Base-by-base conservation (phyloP, 2,329 filamentous ascomycete genomes). In the Pseudogymnoascus sp. region DNA sequence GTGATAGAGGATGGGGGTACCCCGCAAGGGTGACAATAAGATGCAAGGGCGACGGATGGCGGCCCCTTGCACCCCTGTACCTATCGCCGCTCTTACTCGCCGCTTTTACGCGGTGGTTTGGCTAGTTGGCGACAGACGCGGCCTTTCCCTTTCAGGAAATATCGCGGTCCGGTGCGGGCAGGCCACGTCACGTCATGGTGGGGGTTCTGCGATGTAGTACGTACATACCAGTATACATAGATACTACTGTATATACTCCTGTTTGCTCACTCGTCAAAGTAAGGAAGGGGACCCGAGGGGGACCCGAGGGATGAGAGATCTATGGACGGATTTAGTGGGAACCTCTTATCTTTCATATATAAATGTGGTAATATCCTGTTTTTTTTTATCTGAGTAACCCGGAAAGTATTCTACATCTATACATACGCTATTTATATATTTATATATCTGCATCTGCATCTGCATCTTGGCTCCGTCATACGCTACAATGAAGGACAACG, bases 401-500 rank as follows among this genome's bases (percentile, higher is more conserved):
- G 9, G 45, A 52, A 52, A 30, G 45, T 33, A 52, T 30, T 52
- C 25, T 33, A 52, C 45, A 55, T 49, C 42, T 19, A 19, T 19
- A 19, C 19, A 19, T 19, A 19, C 19, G 19, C 19, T 19, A 19
- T 19, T 19, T 19, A 19, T 19, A 19, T 19, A 1, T 19, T 19
- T 19, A 19, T 19, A 19, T 19, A 19, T 19, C 19, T 19, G 19
- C 19, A 19, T 19, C 19, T 19, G 19, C 19, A 19, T 19, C 19
- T 19, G 19, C 19, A 55, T 55, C 49, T 55, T 33, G 6, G 25
- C 5, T 28, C 16, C 25, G 11, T 55, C 49, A 33, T 55, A 30
- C 49, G 28, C 49, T 12, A 33, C 49, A 28, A 71, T 71, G 70
- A 70, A 71, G 60, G 65, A 67, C 42, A 67, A 67, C 28, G 66